Base-by-base conservation (phyloP, 495 filamentous ascomycete genomes). In the Aspergillus coremiiformis region DNA sequence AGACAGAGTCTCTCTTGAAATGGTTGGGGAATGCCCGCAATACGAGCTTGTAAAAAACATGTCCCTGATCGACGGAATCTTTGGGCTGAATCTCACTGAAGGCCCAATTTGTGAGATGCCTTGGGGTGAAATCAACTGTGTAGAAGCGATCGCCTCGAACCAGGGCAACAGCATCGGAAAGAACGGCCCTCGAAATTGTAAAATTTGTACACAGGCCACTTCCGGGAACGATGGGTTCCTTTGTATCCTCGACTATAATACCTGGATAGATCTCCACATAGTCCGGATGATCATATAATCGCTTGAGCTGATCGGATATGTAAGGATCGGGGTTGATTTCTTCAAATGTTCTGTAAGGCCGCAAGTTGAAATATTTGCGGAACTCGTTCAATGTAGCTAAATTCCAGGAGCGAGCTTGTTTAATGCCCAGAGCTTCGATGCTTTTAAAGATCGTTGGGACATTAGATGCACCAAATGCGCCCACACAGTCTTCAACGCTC, bases 101-200 rank as follows among this genome's bases (percentile, higher is more conserved):
- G 3, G 87, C 89, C 87, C 87, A 95, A 59, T 87, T 90, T 4
- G 90, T 96, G 14, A 95, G 77, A 50, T 82, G 78, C 29, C 79
- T 80, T 0, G 90, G 80, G 27, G 81, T 86, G 64, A 88, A 91
- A 56, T 81, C 77, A 42, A 78, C 70, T 6, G 90, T 94, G 66
- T 93, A 91, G 69, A 92, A 90, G 5, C 90, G 77, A 65, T 96
- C 90, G 15, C 89, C 86, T 29, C 90, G 80, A 32, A 94, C 89
- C n/a, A 95, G 70, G 32, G 82, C 82, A 7, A 90, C 86, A 1
- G 90, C 90, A 64, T 96, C 90, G 0, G 87, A 91, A 5, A 96
- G 74, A 47, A 96, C 84, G 1, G 86, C 86, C 54, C 87, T 80
- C 1, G 87, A 90, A 44, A 87, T 85, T 12, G 90, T 95, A 68